Conservation (phyloP, 352 stramenopile genomes). For the Phytophthora pinifolia region DNA sequence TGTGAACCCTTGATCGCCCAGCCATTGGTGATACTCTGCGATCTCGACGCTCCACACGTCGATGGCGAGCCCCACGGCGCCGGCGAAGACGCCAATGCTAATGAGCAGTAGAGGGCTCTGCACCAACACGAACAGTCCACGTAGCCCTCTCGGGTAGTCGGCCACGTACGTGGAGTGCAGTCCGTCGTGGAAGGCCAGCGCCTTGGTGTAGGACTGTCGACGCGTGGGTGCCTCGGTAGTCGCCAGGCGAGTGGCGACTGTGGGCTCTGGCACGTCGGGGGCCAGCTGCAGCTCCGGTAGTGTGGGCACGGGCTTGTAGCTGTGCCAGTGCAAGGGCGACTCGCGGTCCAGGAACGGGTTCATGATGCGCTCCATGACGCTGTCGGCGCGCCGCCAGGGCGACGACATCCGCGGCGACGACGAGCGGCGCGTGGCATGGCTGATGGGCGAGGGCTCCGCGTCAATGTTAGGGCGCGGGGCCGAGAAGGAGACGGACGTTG, state of each 20-base stretch:
- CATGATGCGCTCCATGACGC: slow-evolving; percentile 77
- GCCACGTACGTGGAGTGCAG: slow-evolving; percentile 83
- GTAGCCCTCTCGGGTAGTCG: slow-evolving; percentile 52
- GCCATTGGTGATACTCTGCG: slow-evolving; percentile 57
- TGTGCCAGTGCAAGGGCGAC: slow-evolving; percentile 21
- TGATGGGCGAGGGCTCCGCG: background rate
- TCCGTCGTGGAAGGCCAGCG: slow-evolving; percentile 60
- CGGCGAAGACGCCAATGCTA: slow-evolving; percentile 69
- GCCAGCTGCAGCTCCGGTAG: slow-evolving; percentile 13
- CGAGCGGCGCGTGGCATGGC: slow-evolving; percentile 15
- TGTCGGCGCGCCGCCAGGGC: slow-evolving; percentile 46
- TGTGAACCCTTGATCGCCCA: slow-evolving; percentile 52
- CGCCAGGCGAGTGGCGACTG: slow-evolving; percentile 1
- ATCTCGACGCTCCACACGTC: slow-evolving; percentile 70
- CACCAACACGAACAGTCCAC: slow-evolving; percentile 64
- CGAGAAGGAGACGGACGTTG: slow-evolving; percentile 27
- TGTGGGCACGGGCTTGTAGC: slow-evolving; percentile 18
- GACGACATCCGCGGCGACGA: slow-evolving; percentile 29
- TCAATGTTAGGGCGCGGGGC: slow-evolving; percentile 11
- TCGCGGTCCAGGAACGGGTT: slow-evolving; percentile 70
- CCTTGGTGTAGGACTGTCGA: slow-evolving; percentile 39
- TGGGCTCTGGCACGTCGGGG: slow-evolving; percentile 3
- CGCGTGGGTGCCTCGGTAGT: slow-evolving; percentile 12
- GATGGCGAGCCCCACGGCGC: slow-evolving; percentile 56
- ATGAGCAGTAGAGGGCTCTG: slow-evolving; percentile 73